Base-by-base conservation (phyloP, 306 rosid species). In the Alnus glutinosa region DNA sequence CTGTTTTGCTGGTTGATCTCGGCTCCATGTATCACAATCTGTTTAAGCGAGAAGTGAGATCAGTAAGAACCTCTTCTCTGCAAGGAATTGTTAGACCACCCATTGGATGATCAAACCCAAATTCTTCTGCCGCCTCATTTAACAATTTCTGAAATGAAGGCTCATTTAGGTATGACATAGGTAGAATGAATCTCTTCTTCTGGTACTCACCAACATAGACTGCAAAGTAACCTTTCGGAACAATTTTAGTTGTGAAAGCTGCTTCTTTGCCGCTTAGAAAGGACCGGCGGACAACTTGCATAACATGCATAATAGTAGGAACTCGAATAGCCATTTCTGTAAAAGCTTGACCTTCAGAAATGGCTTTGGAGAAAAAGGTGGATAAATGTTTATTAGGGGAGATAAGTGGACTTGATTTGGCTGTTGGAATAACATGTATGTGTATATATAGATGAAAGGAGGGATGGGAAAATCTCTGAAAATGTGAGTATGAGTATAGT, bases 171-270 rank as follows among this genome's bases (percentile, higher is more conserved):
- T 72, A 79, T 14, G 83, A 68, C 47, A 84, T 39, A 0, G 87
- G 91, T 58, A 91, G 78, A 80, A 82, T 70, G 54, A 77, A 86
- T 71, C 86, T 46, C 86, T 77, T 88, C 66, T 71, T 84, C 50
- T 85, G 75, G 76, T 49, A 70, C 49, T 73, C 85, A 16, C 94
- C 90, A 52, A 92, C 90, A 37, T 88, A 89, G 1, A 88, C 86
- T 0, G 93, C 88, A 66, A 83, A 55, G 62, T 78, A 55, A 28
- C 88, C 93, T 77, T 86, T 86, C 37, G 87, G 86, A 9, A 91
- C 79, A 55, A 85, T 75, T 55, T 50, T 11, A 55, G 8, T 37
- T 9, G 12, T 9, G 11, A 2, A 0, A 49, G 52, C 10, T 49
- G 52, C 52, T 49, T 49, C 52, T 49, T 49, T 49, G 14, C 14